These are phyloP conservation scores for Candida nitratophila DNA, from an alignment of 805 yeast genomes.

Conservation along the genomic window DNA sequence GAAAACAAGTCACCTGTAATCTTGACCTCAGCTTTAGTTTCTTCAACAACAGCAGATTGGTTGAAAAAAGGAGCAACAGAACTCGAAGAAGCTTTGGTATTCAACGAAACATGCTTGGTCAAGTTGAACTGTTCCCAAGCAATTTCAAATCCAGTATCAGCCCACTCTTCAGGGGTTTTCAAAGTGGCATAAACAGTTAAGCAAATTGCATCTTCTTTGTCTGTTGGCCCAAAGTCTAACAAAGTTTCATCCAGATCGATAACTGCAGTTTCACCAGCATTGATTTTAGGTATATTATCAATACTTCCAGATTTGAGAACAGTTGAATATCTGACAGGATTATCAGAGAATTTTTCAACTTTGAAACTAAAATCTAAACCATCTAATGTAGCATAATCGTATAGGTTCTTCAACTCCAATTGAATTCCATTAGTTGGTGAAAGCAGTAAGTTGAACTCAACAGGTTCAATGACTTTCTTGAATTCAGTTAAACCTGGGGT, in stretches of 20 bases:
- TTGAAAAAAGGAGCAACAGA: not conserved
- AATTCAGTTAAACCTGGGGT: conserved; percentile 28
- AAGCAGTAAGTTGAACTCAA: conserved; percentile 2
- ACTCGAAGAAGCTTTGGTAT: not conserved
- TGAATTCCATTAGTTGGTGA: not conserved
- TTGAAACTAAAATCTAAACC: conserved; percentile 4
- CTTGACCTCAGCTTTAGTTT: not conserved
- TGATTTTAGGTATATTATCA: not conserved
- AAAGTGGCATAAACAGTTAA: conserved; percentile 8
- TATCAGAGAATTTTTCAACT: not conserved
- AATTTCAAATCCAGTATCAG: conserved; percentile 14
- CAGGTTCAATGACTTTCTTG: conserved; percentile 28
- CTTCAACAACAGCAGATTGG: not conserved
- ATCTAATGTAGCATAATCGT: conserved; percentile 16
- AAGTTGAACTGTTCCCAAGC: conserved; percentile 19
- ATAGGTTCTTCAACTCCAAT: conserved; percentile 12
- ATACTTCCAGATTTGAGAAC: not conserved
- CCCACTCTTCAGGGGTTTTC: not conserved
- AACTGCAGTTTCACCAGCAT: not conserved
- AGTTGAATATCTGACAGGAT: not conserved
- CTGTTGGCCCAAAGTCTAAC: no score
- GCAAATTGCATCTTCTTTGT: not conserved
- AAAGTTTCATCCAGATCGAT: not conserved
- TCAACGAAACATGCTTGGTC: not conserved
- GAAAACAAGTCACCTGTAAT: not conserved